Percentiles rank a stretch among this genome's conserved stretches.
Conservation (phyloP, 1,284 basidiomycete species). For the Schizophyllum commune region DNA sequence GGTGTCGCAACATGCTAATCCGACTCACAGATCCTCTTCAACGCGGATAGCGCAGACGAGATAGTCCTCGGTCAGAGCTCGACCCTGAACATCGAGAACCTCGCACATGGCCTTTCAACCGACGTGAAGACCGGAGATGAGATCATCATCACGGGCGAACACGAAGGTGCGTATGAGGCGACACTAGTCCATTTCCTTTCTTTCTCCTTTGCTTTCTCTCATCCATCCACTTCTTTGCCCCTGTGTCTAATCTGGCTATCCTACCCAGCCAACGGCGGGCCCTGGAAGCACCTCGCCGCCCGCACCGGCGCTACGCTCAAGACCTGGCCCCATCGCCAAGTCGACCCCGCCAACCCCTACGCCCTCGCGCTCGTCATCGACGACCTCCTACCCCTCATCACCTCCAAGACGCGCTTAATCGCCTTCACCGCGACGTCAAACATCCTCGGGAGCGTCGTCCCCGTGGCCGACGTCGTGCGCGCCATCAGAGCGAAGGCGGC, state of each 20-base stretch:
- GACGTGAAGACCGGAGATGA: constrained; percentile 55
- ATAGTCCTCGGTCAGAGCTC: constrained; percentile 63
- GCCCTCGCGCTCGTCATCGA: constrained; percentile 50
- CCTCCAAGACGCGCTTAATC: constrained; percentile 59
- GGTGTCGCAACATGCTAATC: too few species aligned
- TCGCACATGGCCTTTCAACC: constrained; percentile 49
- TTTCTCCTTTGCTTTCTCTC: background rate
- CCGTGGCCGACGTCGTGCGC: constrained; percentile 49
- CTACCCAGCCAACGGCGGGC: constrained; percentile 58
- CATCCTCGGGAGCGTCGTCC: constrained; percentile 60
- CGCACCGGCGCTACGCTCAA: constrained; percentile 48
- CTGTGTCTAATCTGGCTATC: too few species aligned
- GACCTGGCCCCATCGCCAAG: constrained; percentile 44
- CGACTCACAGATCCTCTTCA: constrained; percentile 58
- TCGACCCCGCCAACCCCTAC: constrained; percentile 53
- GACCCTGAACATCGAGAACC: constrained; percentile 60
- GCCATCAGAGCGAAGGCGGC: constrained; percentile 43
- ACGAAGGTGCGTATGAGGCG: constrained; percentile 48
- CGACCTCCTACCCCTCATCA: constrained; percentile 56
- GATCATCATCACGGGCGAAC: constrained; percentile 68
- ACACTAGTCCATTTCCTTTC: background rate
- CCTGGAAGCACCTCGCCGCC: constrained; percentile 71
- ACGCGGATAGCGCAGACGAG: constrained; percentile 51
- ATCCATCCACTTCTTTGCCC: too few species aligned
- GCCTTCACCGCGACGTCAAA: constrained; percentile 75